Evolutionary conservation across 192 early-diverging fungal genomes (phyloP), one percentile per base, ranked within the genome.

Genomic region (Borealophlyctis nickersoniae): DNA sequence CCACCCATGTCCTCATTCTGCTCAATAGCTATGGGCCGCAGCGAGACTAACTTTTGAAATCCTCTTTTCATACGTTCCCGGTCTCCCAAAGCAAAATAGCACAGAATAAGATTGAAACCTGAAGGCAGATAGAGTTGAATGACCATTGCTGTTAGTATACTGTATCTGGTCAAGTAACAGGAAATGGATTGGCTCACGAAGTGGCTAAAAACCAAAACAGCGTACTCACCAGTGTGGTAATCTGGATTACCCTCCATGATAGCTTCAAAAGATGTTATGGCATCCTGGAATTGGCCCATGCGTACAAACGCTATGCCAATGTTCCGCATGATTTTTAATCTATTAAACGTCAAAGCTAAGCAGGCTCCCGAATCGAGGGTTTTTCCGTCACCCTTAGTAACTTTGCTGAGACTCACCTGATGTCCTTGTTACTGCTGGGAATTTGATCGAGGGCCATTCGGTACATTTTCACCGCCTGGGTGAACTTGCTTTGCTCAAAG

Each of bases 371-470:
- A 62, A 45, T 13, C 7, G 7, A 19, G 19, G 7, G 39, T 45
- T 45, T 57, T 4, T 57, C 56, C 16, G 65, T 32, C 2, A 1
- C 59, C 14, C 39, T 72, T 19, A 9, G 19, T 68, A 2, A 68
- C 16, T 14, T 62, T 70, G 28, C 1, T 0, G 26, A 63, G n/a
- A 0, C 11, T 66, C 39, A 83, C 77, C 80, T 49, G 26, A 85
- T 77, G n/a, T 82, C 81, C 36, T 68, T 54, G 59, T 85, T 83
- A 11, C 73, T 61, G 54, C 76, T 81, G 13, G 83, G 73, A 36
- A 85, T 79, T 58, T 85, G 83, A 54, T 85, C 83, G 49, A 85
- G 62, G 34, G 83, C 83, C 83, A 85, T 85, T 5, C 83, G 69
- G 60, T 85, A 85, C 83, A 85, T 85, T 67, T 85, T 85, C 31